Conservation (phyloP, 768 basidiomycete species). For the Suillus alpinus region DNA sequence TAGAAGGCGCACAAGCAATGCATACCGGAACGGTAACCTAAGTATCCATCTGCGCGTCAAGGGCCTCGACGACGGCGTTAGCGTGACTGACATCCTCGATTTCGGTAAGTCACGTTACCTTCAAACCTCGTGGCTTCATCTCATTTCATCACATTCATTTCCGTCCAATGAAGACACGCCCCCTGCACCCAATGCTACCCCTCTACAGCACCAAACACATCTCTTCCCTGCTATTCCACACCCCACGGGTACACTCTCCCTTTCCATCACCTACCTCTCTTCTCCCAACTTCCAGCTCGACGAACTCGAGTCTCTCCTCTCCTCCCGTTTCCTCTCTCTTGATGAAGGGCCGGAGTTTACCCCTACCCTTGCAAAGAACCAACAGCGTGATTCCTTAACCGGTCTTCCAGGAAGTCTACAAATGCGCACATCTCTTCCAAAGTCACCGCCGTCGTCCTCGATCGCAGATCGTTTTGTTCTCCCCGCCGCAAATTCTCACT, state of each 20-base stretch:
- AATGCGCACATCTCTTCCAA: constrained; percentile 42
- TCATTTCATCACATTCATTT: constrained; percentile 22
- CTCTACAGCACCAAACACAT: constrained; percentile 52
- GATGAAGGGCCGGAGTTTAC: constrained; percentile 67
- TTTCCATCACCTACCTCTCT: constrained; percentile 63
- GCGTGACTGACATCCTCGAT: constrained; percentile 25
- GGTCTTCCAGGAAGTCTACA: constrained; percentile 41
- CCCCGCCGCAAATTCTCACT: constrained; percentile 25
- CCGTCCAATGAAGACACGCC: constrained; percentile 35
- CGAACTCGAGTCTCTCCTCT: constrained; percentile 73
- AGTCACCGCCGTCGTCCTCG: constrained; percentile 41
- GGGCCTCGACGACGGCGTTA: constrained; percentile 27
- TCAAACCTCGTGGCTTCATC: constrained; percentile 15
- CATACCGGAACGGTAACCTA: constrained; percentile 42
- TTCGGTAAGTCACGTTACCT: constrained; percentile 37
- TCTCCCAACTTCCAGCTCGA: constrained; percentile 71
- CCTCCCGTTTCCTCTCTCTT: constrained; percentile 66
- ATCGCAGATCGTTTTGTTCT: constrained; percentile 46
- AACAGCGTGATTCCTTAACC: constrained; percentile 53
- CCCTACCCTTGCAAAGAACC: constrained; percentile 67
- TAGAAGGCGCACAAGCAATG: constrained; percentile 37
- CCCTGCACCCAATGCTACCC: constrained; percentile 36
- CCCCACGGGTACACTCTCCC: constrained; percentile 60
- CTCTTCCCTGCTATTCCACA: constrained; percentile 67
- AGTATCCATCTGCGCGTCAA: constrained; percentile 48